Conservation (phyloP, 768 basidiomycete genomes). For the Aureoboletus auriporus region DNA sequence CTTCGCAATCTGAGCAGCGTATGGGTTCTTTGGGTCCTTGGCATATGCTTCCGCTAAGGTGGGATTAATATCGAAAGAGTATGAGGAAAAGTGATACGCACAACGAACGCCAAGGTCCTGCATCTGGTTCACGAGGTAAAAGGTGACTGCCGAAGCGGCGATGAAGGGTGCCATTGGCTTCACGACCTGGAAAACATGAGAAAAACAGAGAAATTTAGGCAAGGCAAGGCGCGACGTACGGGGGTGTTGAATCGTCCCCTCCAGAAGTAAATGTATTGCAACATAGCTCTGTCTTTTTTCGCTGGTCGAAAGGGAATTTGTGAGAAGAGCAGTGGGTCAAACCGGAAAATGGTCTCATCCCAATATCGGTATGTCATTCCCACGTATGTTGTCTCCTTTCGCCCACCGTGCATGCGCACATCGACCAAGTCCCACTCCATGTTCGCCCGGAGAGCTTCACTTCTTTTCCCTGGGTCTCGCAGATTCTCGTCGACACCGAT, state of each 20-base stretch:
- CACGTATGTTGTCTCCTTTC: constrained; percentile 18
- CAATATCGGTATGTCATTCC: constrained; percentile 15
- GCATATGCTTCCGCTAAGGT: constrained; percentile 58
- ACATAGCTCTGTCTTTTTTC: constrained; percentile 10
- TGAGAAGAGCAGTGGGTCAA: constrained; percentile 10
- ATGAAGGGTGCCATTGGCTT: constrained; percentile 83
- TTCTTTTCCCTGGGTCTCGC: not conserved
- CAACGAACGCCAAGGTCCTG: constrained; percentile 70
- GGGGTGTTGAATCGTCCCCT: constrained; percentile 26
- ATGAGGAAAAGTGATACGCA: constrained; percentile 37
- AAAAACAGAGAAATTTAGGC: not conserved
- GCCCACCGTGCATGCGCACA: not conserved
- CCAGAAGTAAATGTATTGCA: constrained; percentile 25
- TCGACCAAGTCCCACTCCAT: not conserved
- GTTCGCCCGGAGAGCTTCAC: not conserved
- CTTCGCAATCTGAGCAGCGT: constrained; percentile 72
- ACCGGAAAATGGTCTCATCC: constrained; percentile 14
- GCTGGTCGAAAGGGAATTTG: not conserved
- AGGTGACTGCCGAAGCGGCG: constrained; percentile 57
- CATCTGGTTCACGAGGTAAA: constrained; percentile 61
- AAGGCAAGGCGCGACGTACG: constrained; percentile 14
- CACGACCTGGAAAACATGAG: constrained; percentile 45
- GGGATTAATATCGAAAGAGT: not conserved
- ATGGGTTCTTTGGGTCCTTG: constrained; percentile 80
- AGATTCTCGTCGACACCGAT: constrained; percentile 19